Evolutionary conservation across 257 asterid genomes (phyloP), one percentile per base, ranked within the genome.

Genomic region (Gentiana macrophylla): DNA sequence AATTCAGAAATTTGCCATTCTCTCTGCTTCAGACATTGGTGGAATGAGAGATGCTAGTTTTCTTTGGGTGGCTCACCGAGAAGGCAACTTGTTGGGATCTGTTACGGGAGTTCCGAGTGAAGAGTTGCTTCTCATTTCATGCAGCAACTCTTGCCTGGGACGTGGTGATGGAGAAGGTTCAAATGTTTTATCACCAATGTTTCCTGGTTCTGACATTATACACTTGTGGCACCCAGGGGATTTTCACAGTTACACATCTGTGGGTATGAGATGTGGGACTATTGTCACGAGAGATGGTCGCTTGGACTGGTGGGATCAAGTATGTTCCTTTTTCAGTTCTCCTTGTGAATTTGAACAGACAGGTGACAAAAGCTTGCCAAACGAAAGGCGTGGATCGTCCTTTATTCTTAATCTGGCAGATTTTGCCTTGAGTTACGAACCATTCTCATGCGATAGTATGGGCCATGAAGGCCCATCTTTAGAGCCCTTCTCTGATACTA

Each of bases 161-260:
- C 99, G 99, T 57, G 97, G 99, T 61, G 86, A 78, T 70, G 99
- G 99, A 67, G 86, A 83, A 74, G 94, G 97, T 65, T 92, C 89
- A 59, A 88, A 85, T 66, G 79, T 80, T 51, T 65, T 92, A 62
- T 80, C 90, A 57, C 82, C 94, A 68, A 79, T 74, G 71, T 50
- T 61, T 66, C 74, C 94, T 3, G 99, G 95, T 52, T 80, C 86
- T 56, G 92, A 83, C 63, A 75, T 88, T 52, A 68, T 85, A 44
- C 75, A 64, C 80, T 72, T 83, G 48, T 70, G 72, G 79, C 94
- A 92, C 62, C 82, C 91, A 53, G 81, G 72, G 66, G 72, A 69
- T 62, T 67, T 63, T 62, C 89, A 74, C 69, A 78, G 73, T 63
- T 71, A 75, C 61, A 67, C 75, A 55, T 81, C 94, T 65, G 57